These are phyloP conservation scores for Diplodia mutila DNA, from an alignment of 2,329 filamentous ascomycete genomes.

Conservation along the genomic window DNA sequence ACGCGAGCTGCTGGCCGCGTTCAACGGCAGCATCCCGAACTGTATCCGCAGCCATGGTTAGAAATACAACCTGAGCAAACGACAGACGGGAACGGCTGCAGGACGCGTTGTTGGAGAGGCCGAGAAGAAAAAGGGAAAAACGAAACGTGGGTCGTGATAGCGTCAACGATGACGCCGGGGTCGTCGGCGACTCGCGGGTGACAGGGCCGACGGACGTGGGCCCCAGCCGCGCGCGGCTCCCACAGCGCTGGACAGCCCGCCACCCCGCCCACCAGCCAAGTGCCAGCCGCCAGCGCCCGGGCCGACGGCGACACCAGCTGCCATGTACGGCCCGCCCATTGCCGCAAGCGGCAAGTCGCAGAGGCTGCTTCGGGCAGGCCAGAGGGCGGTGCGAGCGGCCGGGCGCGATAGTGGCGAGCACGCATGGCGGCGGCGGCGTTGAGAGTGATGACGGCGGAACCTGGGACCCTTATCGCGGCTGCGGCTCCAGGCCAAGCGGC, in stretches of 20 bases:
- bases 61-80: neutral
- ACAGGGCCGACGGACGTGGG: neutral
- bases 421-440: neutral
- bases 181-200: neutral
- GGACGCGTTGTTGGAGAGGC: neutral
- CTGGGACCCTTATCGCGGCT: neutral
- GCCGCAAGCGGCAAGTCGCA: neutral
- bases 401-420: neutral
- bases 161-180: neutral
- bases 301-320: conserved; percentile 11
- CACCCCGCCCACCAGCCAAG: no score
- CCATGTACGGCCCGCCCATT: conserved; percentile 17
- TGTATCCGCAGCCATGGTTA: neutral
- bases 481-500: neutral
- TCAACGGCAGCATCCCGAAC: neutral
- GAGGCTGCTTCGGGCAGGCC: conserved; percentile 8
- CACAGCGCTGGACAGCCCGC: neutral
- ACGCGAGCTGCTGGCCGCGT: conserved; percentile 32
- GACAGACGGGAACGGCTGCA: neutral
- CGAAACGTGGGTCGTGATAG: neutral
- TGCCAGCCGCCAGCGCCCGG: neutral
- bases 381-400: neutral
- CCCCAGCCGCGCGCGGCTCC: no score
- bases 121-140: neutral
- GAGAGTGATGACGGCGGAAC: neutral